Evolutionary conservation across 129 eudicot species (phyloP).

Genomic region (Apium graveolens): DNA sequence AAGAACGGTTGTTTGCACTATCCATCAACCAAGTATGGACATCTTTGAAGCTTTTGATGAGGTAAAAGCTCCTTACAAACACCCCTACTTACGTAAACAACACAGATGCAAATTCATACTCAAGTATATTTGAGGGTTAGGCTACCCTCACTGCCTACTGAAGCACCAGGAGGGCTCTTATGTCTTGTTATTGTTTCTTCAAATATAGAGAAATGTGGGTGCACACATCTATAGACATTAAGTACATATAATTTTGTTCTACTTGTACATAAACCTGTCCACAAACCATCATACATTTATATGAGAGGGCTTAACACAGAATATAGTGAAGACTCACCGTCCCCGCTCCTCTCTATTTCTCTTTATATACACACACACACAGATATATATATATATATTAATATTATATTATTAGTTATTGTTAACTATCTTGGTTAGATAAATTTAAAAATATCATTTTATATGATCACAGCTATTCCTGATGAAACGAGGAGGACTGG

Average conservation of each 20-base stretch:
- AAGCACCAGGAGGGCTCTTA: not conserved
- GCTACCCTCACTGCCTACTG: not conserved
- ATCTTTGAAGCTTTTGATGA: no score
- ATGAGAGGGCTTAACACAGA: not conserved
- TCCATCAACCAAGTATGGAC: no score
- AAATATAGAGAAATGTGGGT: not conserved
- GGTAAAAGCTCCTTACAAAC: no score
- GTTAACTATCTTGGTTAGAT: no score
- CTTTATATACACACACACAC: not conserved
- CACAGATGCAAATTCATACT: not conserved
- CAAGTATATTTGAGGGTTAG: not conserved
- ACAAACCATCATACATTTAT: not conserved
- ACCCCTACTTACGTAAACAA: not conserved
- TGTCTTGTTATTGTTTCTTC: not conserved
- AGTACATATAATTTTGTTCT: not conserved
- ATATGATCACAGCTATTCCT: slow-evolving; percentile 46
- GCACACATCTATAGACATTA: not conserved
- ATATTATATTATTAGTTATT: not conserved
- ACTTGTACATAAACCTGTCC: not conserved
- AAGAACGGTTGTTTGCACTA: no score
- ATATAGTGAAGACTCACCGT: not conserved
- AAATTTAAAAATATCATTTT: no score
- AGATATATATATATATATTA: no score
- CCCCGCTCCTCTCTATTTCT: not conserved
- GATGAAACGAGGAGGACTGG: slow-evolving; percentile 79